A percentile compares a stretch with the other conserved stretches of the same genome.
These are phyloP conservation scores for Volvariella surrecta DNA, from an alignment of 1,284 basidiomycete genomes.

Conservation along the genomic window DNA sequence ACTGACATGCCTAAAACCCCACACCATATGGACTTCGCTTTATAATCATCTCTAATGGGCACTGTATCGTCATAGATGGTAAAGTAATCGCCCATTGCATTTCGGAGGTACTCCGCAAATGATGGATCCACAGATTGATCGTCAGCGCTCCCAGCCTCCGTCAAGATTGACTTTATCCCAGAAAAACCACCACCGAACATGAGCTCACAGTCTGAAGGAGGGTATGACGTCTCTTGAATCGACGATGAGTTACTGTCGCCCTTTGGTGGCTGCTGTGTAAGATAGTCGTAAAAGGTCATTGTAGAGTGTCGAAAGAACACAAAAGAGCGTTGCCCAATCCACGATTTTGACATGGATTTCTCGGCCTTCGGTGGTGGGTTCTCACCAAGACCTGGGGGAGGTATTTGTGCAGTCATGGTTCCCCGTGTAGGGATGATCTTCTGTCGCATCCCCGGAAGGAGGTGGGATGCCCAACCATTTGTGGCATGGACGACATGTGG, in stretches of 20 bases:
- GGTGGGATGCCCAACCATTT: constrained; percentile 67
- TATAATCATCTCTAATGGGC: constrained; percentile 21
- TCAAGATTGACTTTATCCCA: constrained; percentile 19
- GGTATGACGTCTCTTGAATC: constrained; percentile 7
- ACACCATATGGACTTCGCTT: constrained; percentile 47
- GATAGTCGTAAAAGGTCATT: constrained; percentile 49
- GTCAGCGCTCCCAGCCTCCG: constrained; percentile 32
- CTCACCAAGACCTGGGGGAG: constrained; percentile 27
- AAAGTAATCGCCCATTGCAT: constrained; percentile 41
- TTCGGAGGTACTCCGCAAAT: constrained; percentile 35
- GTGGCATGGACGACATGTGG: constrained; percentile 71
- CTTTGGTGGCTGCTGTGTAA: constrained; percentile 52
- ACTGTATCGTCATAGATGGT: constrained; percentile 19
- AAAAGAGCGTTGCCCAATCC: constrained; percentile 38
- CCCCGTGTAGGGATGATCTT: constrained; percentile 52
- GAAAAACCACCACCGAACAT: constrained; percentile 54
- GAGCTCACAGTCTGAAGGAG: constrained; percentile 35
- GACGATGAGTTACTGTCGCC: constrained; percentile 4
- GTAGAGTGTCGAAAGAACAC: constrained; percentile 42
- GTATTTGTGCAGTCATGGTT: constrained; percentile 59
- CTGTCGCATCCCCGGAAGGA: constrained; percentile 54
- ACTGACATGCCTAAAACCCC: constrained; percentile 49
- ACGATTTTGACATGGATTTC: constrained; percentile 9
- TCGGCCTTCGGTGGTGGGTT: constrained; percentile 19
- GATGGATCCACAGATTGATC: constrained; percentile 34